Conservation (phyloP, 192 early-diverging fungal genomes). For the Backusella circina region DNA sequence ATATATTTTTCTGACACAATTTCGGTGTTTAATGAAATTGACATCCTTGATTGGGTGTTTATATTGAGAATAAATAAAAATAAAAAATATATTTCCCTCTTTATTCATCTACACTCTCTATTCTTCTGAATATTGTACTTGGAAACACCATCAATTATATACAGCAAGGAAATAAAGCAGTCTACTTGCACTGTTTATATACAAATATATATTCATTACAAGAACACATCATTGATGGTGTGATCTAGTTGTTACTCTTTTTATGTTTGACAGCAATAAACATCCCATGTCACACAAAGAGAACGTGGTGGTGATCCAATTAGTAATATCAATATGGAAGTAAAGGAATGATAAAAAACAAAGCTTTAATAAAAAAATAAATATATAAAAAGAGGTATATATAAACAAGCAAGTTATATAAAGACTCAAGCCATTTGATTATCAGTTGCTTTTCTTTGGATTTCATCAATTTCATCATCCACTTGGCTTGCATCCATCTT, state of each 20-base stretch:
- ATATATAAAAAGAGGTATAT: neutral
- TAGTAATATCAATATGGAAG: neutral
- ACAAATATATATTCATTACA: neutral
- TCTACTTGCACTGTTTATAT: no score
- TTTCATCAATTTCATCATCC: conserved; percentile 15
- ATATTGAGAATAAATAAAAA: neutral
- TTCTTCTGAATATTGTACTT: neutral
- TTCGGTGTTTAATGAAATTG: neutral
- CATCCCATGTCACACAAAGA: neutral
- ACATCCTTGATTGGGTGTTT: neutral
- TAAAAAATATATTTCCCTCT: neutral
- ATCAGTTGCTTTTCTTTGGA: neutral
- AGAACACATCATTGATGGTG: neutral
- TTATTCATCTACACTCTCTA: neutral
- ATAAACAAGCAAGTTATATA: neutral
- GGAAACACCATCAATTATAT: neutral
- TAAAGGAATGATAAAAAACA: neutral
- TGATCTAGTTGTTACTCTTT: neutral
- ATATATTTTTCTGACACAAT: neutral
- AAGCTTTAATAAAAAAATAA: neutral
- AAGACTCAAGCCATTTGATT: neutral
- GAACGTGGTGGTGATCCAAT: neutral
- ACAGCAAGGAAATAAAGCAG: no score
- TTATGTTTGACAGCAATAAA: neutral
- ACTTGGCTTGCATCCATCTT: neutral